Evolutionary conservation across 257 asterid species (phyloP).

Genomic region (Solanum etuberosum): DNA sequence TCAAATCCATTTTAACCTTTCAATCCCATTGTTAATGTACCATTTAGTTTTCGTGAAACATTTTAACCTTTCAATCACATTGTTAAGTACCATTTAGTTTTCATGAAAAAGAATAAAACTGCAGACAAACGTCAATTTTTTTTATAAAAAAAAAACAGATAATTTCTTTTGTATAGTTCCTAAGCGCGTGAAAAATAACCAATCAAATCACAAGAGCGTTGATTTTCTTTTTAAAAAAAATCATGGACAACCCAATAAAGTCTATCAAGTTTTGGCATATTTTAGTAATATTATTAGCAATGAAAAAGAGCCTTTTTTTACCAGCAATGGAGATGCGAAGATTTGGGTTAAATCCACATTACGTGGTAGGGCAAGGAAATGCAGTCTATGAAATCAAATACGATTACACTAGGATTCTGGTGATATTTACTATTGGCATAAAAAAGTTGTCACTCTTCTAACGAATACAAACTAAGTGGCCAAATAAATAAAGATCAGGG

Average conservation of each 20-base stretch:
- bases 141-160: too few species aligned
- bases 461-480: neutral
- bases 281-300: neutral
- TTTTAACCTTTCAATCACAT: too few species aligned
- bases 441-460: neutral
- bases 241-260: too few species aligned
- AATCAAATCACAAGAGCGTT: neutral
- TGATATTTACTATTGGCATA: neutral
- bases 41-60: neutral
- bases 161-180: neutral
- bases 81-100: too few species aligned
- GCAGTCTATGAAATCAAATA: neutral
- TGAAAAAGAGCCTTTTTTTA: neutral
- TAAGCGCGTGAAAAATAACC: neutral
- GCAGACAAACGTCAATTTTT: rapidly evolving
- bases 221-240: neutral
- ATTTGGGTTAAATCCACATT: neutral
- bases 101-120: neutral
- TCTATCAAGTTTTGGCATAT: neutral
- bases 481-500: neutral
- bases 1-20: neutral
- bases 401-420: neutral
- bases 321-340: neutral
- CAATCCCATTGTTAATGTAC: neutral
- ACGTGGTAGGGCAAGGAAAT: neutral